Base-by-base conservation (phyloP, 2,329 filamentous ascomycete species). In the Colletotrichum sp. region DNA sequence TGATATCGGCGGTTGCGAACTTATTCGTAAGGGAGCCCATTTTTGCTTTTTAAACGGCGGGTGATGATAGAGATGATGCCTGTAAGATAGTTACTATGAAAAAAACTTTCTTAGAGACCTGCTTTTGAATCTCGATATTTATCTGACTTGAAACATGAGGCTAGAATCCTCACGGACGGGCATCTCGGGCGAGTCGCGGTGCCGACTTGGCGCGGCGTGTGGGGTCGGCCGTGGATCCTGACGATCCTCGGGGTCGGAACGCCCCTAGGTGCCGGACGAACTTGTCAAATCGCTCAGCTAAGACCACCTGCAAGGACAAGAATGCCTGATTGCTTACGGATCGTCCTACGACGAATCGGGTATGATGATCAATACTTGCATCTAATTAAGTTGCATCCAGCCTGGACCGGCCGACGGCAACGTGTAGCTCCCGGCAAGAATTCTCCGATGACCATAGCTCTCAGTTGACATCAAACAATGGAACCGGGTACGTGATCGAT, bases 101-200 rank as follows among this genome's bases (percentile, higher is more conserved):
- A n/a, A n/a, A n/a, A n/a, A n/a, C n/a, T n/a, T n/a, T 63, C n/a
- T 12, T 9, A n/a, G 12, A 22, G 6, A 22, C 28, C 1, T 1
- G 7, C 62, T 44, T 28, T 24, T 28, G 30, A 28, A 16, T 65
- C 0, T 24, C n/a, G 0, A 22, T 52, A 52, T 52, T 22, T 52
- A 52, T 22, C 0, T 22, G 44, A 52, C 44, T 22, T 52, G 44
- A 22, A 48, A 22, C 44, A 6, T 22, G n/a, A 52, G 44, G 44
- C 10, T 13, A 18, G 44, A 22, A 52, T 8, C 44, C 22, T 52
- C 6, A 13, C 12, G 9, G 12, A 8, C 64, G 64, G 64, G 18
- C 22, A 67, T 32, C 13, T 55, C 64, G 64, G 64, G 64, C 39
- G 48, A 22, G 36, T 67, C 15, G 39, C 24, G 39, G 28, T 30